Base-by-base conservation (phyloP, 1,284 basidiomycete genomes). In the Blastosporella zonata region DNA sequence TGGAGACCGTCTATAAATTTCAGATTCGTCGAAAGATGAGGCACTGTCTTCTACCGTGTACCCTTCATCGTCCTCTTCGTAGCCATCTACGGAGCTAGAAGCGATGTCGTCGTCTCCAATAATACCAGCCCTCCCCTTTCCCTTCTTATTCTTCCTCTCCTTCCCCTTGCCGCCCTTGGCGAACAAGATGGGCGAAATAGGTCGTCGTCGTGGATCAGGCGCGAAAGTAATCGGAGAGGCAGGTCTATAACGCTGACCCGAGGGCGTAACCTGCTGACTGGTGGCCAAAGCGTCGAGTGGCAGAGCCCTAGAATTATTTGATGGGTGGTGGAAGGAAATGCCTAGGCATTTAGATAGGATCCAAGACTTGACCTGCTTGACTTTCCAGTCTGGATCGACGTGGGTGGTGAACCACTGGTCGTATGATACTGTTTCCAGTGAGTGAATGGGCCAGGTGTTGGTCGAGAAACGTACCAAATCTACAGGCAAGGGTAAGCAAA, bases 371-470 rank as follows among this genome's bases (percentile, higher is more conserved):
- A 83, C 69, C 28, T 83, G 73, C 17, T 72, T 70, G 40, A 87
- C 70, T 56, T 79, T 79, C 75, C 77, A 82, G 18, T 66, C 57
- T 3, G 75, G 68, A 56, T 81, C 75, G 56, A 84, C 62, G 58
- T 82, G 81, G 12, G 84, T 84, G 22, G 82, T 68, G 43, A 87
- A 69, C 84, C 84, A 87, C 66, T 86, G 83, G 63, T 87, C 84
- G 52, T 79, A 76, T 0, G 81, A 77, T 17, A 87, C 84, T 85
- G 58, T 37, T 6, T 35, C 20, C 36, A 12, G 12, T 15, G 6
- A 22, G 18, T 22, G 5, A 22, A 12, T 12, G 22, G 3, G 8
- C 4, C 7, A 10, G 20, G 34, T 20, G 12, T 18, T n/a, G 34
- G 15, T 20, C n/a, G 13, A 5, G 15, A 4, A 35, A 37, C 77